A percentile compares a stretch with the other conserved stretches of the same genome.
These are phyloP conservation scores for Aspergillus homomorphus DNA, from an alignment of 495 filamentous ascomycete species.

Conservation along the genomic window DNA sequence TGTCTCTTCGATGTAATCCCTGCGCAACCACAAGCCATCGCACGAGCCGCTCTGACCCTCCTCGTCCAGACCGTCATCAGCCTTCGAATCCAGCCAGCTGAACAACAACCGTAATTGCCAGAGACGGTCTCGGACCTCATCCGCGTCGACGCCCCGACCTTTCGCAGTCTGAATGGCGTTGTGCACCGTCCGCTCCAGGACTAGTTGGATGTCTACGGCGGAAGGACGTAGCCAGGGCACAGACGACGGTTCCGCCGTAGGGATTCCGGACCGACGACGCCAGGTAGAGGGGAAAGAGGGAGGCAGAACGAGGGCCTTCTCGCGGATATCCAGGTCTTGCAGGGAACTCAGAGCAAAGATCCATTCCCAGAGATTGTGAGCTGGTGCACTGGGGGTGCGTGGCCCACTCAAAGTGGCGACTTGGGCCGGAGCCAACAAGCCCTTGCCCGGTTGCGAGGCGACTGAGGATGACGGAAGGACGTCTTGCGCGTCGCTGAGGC, in stretches of 20 bases:
- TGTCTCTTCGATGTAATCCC: conserved; percentile 43
- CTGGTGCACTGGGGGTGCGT: conserved; percentile 32
- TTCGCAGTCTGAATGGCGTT: conserved; percentile 48
- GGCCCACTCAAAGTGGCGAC: conserved; percentile 12
- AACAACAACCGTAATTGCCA: conserved; percentile 76
- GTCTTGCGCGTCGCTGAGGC: conserved; percentile 41
- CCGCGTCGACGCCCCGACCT: conserved; percentile 36
- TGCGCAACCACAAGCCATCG: conserved; percentile 38
- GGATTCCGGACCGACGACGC: conserved; percentile 13
- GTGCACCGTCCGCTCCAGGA: conserved; percentile 60
- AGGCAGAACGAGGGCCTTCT: conserved; percentile 71
- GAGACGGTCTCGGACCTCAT: conserved; percentile 58
- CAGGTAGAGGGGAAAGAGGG: conserved; percentile 40
- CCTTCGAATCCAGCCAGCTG: conserved; percentile 65
- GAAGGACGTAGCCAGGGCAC: conserved; percentile 53
- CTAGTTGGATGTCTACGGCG: conserved; percentile 73
- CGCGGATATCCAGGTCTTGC: conserved; percentile 66
- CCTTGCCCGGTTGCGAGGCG: conserved; percentile 29
- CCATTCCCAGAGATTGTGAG: conserved; percentile 63
- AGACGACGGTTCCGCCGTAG: conserved; percentile 35
- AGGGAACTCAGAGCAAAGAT: conserved; percentile 66
- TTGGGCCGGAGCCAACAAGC: conserved; percentile 29
- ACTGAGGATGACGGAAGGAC: conserved; percentile 32
- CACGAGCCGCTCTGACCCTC: conserved; percentile 17
- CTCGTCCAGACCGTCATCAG: conserved; percentile 18